Conservation (phyloP, 768 basidiomycete species). For the Kwoniella pini region DNA sequence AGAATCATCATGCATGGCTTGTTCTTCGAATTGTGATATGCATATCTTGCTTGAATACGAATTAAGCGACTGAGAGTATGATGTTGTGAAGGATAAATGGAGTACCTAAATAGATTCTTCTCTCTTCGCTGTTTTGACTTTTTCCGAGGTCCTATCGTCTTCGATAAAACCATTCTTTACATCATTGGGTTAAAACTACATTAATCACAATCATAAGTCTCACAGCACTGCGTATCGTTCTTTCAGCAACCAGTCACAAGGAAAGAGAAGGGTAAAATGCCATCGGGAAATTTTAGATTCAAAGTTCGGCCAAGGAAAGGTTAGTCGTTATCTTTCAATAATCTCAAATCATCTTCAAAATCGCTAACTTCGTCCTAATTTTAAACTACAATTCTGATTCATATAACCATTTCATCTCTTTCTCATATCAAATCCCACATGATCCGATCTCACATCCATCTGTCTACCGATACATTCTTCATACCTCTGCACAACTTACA, state of each 20-base stretch:
- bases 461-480: background rate
- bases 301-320: constrained; percentile 28
- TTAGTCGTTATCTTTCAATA: background rate
- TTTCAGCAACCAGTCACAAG: too few relatives aligned
- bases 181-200: too few relatives aligned
- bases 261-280: constrained; percentile 9
- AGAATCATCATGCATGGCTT: too few relatives aligned
- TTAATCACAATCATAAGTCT: background rate
- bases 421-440: too few relatives aligned
- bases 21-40: too few relatives aligned
- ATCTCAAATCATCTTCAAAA: background rate
- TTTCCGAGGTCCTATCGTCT: background rate
- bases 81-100: constrained; percentile 3
- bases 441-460: background rate
- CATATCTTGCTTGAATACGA: too few relatives aligned
- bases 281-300: constrained; percentile 23
- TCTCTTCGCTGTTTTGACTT: background rate
- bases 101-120: background rate
- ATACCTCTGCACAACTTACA: background rate
- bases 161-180: background rate
- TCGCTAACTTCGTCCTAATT: too few relatives aligned
- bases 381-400: too few relatives aligned
- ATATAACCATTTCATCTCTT: too few relatives aligned
- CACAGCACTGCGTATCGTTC: too few relatives aligned
- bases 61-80: too few relatives aligned